Percentiles rank a stretch among this genome's conserved stretches.
These are phyloP conservation scores for Pichia sp. DNA, from an alignment of 1,139 yeast genomes.

Conservation along the genomic window DNA sequence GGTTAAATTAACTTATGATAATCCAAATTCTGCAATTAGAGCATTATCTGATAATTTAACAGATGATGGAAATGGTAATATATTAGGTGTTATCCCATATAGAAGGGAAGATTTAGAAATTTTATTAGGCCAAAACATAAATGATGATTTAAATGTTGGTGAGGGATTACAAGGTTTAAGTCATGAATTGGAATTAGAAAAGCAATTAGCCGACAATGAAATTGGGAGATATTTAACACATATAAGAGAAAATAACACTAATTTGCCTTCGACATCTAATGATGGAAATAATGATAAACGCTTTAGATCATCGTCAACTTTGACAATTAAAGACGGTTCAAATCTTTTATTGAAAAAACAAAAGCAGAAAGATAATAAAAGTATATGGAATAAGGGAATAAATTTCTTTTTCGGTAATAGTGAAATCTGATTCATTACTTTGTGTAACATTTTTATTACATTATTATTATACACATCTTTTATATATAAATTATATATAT, in stretches of 20 bases:
- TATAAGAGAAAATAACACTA: neutral
- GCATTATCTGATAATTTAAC: constrained; percentile 76
- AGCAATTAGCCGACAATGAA: constrained; percentile 18
- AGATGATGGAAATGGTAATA: constrained; percentile 23
- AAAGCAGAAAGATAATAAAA: constrained; percentile 1
- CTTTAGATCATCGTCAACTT: neutral
- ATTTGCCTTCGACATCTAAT: neutral
- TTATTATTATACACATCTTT: neutral
- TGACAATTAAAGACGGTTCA: constrained; percentile 16
- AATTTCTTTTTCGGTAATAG: constrained; percentile 20
- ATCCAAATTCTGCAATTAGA: constrained; percentile 67
- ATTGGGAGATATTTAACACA: constrained; percentile 15
- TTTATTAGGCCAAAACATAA: constrained; percentile 49
- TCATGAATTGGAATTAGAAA: constrained; percentile 20
- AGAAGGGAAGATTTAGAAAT: constrained; percentile 56
- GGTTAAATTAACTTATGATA: constrained; percentile 81
- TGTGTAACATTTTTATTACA: too few relatives aligned
- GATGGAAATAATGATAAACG: neutral
- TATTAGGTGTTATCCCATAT: constrained; percentile 76
- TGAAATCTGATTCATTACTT: constrained; percentile 12
- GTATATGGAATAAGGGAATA: constrained; percentile 9
- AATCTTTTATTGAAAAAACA: constrained; percentile 10
- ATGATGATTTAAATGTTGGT: constrained; percentile 55
- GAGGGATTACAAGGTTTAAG: constrained; percentile 18
- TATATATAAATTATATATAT: neutral